phyloP scores from a whole-genome alignment of 352 stramenopile genomes.

The Pythium dissimile region DNA sequence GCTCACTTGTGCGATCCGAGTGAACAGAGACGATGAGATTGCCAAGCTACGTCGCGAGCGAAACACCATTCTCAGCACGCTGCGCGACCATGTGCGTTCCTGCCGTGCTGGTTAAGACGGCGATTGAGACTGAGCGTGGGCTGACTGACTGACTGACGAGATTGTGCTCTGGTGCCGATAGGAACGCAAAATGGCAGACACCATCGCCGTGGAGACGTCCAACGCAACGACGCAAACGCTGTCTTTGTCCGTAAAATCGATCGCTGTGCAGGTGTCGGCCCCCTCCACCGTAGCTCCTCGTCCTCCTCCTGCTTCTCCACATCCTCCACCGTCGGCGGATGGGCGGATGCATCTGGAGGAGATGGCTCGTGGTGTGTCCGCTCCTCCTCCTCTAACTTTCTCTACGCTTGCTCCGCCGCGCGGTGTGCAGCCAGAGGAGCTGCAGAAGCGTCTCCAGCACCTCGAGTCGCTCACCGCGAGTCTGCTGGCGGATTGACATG shows the following conservation, averaged over 20 bases:
- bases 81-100: conserved; percentile 37
- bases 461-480: conserved; percentile 58
- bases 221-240: no score
- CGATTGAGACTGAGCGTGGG: neutral
- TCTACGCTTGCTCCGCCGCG: neutral
- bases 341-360: no score
- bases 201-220: neutral
- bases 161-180: neutral
- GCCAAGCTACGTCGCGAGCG: conserved; percentile 54
- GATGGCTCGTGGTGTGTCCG: no score
- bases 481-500: conserved; percentile 44
- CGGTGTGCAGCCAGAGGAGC: neutral
- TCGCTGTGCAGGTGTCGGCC: no score
- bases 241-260: no score
- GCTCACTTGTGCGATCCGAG: no score
- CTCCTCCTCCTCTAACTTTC: no score
- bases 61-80: conserved; percentile 52
- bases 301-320: no score
- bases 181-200: conserved; percentile 17
- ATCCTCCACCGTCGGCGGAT: no score
- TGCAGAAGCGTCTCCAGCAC: conserved; percentile 32
- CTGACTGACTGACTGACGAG: neutral
- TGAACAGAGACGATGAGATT: conserved; percentile 53
- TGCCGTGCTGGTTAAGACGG: neutral
- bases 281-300: no score